These are phyloP conservation scores for Colletotrichum navitas DNA, from an alignment of 2,329 filamentous ascomycete genomes.

Conservation along the genomic window DNA sequence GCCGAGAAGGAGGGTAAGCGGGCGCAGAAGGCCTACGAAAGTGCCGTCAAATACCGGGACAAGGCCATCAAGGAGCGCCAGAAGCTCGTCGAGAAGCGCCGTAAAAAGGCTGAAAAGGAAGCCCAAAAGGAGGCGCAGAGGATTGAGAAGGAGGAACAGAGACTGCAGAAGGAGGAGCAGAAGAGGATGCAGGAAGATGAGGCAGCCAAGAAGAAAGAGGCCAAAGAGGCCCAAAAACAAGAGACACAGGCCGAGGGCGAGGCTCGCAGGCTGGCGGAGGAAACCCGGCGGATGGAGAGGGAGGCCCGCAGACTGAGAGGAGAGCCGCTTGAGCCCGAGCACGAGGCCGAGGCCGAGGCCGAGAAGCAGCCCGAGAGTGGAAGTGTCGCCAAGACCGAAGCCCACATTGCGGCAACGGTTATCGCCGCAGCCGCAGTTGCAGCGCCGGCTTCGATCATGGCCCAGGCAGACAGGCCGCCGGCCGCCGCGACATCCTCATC, in stretches of 20 bases:
- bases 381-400: slow-evolving; percentile 19
- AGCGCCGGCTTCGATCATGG: slow-evolving; percentile 10
- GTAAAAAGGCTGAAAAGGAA: slow-evolving; percentile 59
- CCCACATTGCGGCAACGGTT: slow-evolving; percentile 10
- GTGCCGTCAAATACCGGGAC: slow-evolving; percentile 74
- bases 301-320: slow-evolving; percentile 41
- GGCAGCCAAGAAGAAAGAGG: slow-evolving; percentile 13
- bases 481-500: slow-evolving; percentile 15
- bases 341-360: slow-evolving; percentile 10
- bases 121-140: slow-evolving; percentile 54
- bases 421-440: slow-evolving; percentile 28
- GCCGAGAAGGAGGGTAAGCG: slow-evolving; percentile 77
- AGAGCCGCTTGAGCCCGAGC: slow-evolving; percentile 38
- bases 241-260: slow-evolving; percentile 42
- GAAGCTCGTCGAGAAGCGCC: slow-evolving; percentile 69
- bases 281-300: slow-evolving; percentile 41
- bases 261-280: slow-evolving; percentile 24
- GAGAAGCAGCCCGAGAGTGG: neutral
- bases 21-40: slow-evolving; percentile 73
- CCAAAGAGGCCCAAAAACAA: slow-evolving; percentile 42
- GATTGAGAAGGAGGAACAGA: slow-evolving; percentile 48
- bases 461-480: slow-evolving; percentile 21
- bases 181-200: slow-evolving; percentile 49
- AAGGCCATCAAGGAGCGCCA: slow-evolving; percentile 73
- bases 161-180: slow-evolving; percentile 48